A percentile compares a stretch with the other conserved stretches of the same genome.
Conservation (phyloP, 768 basidiomycete species). For the Russula abietina region DNA sequence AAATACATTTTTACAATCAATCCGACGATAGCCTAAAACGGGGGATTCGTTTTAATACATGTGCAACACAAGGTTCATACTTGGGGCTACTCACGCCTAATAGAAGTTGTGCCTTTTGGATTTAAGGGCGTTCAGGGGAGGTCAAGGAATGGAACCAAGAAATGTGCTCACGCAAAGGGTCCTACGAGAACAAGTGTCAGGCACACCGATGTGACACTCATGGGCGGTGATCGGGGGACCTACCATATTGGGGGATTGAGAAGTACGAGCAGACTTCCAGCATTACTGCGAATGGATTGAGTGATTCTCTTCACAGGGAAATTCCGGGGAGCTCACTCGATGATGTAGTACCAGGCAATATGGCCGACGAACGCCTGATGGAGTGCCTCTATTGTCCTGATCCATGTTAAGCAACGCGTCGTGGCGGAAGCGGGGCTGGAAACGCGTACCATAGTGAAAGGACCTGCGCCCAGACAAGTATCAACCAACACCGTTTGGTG, state of each 20-base stretch:
- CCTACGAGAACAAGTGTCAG: slow-evolving; percentile 6
- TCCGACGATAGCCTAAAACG: slow-evolving; percentile 14
- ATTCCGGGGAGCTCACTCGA: slow-evolving; percentile 1
- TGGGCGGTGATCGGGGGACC: slow-evolving; percentile 1
- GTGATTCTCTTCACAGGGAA: neutral
- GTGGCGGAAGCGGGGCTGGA: neutral
- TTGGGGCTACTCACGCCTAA: slow-evolving; percentile 17
- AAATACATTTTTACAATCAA: slow-evolving; percentile 22
- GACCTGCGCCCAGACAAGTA: slow-evolving; percentile 5
- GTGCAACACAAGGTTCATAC: neutral
- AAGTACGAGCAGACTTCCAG: slow-evolving; percentile 6
- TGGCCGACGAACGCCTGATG: slow-evolving; percentile 24
- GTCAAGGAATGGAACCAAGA: neutral
- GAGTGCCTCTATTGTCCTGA: slow-evolving; percentile 18
- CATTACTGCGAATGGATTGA: slow-evolving; percentile 3
- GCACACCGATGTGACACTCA: neutral
- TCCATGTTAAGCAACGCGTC: neutral
- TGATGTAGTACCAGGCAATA: slow-evolving; percentile 15
- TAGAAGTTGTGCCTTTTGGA: slow-evolving; percentile 14
- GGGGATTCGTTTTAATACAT: neutral
- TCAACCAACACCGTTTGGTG: neutral
- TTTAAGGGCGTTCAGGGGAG: slow-evolving; percentile 3
- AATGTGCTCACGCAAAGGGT: slow-evolving; percentile 21
- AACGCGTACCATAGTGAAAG: slow-evolving; percentile 13
- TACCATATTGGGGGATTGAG: slow-evolving; percentile 22